These are phyloP conservation scores for Parsonsia alboflavescens DNA, from an alignment of 257 asterid genomes.

Conservation along the genomic window DNA sequence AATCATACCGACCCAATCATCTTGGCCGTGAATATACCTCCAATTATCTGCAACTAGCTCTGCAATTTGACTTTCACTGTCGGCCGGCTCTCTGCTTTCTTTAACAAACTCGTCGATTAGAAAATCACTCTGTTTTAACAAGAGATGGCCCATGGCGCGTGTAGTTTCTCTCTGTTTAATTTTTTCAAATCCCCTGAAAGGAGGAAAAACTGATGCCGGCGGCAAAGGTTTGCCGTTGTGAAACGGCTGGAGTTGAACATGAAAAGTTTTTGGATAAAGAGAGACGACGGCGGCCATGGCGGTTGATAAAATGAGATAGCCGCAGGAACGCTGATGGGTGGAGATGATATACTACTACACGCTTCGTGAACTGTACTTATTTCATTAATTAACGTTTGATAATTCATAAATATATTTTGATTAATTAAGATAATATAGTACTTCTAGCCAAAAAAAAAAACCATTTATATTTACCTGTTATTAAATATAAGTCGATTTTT, in stretches of 20 bases:
- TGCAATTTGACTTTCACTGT: too few relatives aligned
- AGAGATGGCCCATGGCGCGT: background rate
- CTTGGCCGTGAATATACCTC: conserved; percentile 28
- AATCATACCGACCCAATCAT: conserved; percentile 25
- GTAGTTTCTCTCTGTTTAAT: background rate
- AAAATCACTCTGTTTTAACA: background rate
- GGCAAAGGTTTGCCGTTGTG: background rate
- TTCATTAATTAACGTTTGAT: too few relatives aligned
- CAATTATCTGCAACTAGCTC: conserved; percentile 9
- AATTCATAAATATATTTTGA: too few relatives aligned
- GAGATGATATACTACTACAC: background rate
- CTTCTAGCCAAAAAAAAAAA: too few relatives aligned
- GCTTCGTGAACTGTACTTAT: too few relatives aligned
- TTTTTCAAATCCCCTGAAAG: background rate
- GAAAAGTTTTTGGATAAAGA: background rate
- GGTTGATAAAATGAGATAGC: too few relatives aligned
- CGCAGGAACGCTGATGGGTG: too few relatives aligned
- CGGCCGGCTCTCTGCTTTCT: background rate
- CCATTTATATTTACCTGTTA: too few relatives aligned
- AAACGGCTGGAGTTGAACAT: background rate
- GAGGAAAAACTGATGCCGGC: background rate
- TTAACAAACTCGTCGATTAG: background rate
- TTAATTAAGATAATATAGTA: too few relatives aligned
- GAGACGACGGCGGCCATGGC: background rate
- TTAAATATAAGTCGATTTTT: too few relatives aligned